These are phyloP conservation scores for Galeopsis tetrahit DNA, from an alignment of 257 asterid species.

Conservation along the genomic window DNA sequence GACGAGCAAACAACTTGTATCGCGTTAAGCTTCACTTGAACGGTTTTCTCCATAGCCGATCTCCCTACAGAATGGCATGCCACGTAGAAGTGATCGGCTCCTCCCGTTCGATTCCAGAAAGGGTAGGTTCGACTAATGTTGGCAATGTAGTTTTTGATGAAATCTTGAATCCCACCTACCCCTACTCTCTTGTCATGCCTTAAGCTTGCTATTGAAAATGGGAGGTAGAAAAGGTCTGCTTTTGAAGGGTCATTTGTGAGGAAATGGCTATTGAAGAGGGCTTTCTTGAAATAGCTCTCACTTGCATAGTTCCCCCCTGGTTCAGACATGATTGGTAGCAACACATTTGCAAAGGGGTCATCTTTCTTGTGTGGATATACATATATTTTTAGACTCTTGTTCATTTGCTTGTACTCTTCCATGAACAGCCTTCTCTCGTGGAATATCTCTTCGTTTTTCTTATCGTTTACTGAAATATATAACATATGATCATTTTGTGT, in stretches of 20 bases:
- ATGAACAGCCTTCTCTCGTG: conserved; percentile 56
- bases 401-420: conserved; percentile 71
- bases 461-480: neutral
- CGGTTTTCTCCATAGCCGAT: conserved; percentile 75
- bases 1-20: conserved; percentile 93
- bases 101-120: conserved; percentile 80
- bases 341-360: conserved; percentile 74
- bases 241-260: conserved; percentile 67
- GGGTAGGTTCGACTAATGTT: conserved; percentile 59
- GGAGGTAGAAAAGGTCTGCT: conserved; percentile 83
- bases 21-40: conserved; percentile 66
- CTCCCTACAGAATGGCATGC: conserved; percentile 88
- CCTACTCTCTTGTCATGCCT: conserved; percentile 79
- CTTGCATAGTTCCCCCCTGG: conserved; percentile 95
- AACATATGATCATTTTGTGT: neutral
- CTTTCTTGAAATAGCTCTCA: conserved; percentile 83
- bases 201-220: conserved; percentile 77
- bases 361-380: conserved; percentile 61
- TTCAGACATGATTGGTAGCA: conserved; percentile 43
- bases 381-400: conserved; percentile 59
- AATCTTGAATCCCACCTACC: conserved; percentile 66
- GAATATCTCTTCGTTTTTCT: conserved; percentile 41
- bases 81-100: conserved; percentile 92
- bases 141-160: conserved; percentile 47
- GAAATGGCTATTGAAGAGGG: conserved; percentile 67